Percentiles rank a stretch among this genome's conserved stretches.
Conservation (phyloP, 169 alveolate genomes). For the Plasmodium cynomolgi region DNA sequence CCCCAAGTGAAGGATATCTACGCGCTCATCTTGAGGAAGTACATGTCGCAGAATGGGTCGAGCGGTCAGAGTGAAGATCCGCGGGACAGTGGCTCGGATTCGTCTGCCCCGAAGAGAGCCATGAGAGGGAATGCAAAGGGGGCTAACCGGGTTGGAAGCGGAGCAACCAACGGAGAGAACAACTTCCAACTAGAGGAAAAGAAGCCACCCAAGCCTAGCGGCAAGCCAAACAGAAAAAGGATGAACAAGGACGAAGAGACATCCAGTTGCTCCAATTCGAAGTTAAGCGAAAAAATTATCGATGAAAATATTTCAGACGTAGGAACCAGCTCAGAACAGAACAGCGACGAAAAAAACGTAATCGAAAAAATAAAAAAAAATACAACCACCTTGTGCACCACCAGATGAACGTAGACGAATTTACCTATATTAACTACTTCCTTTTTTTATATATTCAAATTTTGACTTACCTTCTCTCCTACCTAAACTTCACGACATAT, state of each 20-base stretch:
- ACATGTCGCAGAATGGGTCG: neutral
- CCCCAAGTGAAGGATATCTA: neutral
- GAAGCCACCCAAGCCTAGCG: neutral
- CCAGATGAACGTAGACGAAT: conserved; percentile 44
- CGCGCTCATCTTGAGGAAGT: neutral
- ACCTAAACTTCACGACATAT: conserved; percentile 46
- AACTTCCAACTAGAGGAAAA: neutral
- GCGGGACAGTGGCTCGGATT: neutral
- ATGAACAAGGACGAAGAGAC: neutral
- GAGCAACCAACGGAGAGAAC: neutral
- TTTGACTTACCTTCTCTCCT: conserved; percentile 32
- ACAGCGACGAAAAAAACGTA: neutral
- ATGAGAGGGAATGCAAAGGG: neutral
- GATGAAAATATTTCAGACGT: conserved; percentile 15
- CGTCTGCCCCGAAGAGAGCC: neutral
- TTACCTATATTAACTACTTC: conserved; percentile 53
- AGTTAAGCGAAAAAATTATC: neutral
- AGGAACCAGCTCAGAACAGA: conserved; percentile 25
- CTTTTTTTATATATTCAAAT: conserved; percentile 68
- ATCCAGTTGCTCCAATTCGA: neutral
- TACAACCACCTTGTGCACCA: conserved; percentile 34
- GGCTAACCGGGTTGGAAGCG: neutral
- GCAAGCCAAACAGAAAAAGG: neutral
- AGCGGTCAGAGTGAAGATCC: neutral
- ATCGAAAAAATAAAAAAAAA: conserved; percentile 31